A percentile compares a stretch with the other conserved stretches of the same genome.
phyloP scores from a whole-genome alignment of 495 filamentous ascomycete species.

The Penicillium fimorum region DNA sequence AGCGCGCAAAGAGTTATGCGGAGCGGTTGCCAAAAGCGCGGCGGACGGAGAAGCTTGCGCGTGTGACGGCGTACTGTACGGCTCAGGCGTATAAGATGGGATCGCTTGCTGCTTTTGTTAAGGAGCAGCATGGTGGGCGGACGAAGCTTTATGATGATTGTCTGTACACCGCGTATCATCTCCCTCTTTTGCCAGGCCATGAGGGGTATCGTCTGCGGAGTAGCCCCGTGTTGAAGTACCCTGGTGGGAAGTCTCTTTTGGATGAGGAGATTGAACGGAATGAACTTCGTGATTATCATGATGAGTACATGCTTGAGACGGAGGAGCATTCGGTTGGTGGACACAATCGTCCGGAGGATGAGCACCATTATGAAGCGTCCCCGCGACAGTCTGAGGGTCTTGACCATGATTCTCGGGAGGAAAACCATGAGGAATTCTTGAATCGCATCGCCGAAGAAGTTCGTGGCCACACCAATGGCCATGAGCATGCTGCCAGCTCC shows the following conservation, averaged over 20 bases:
- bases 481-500: slow-evolving; percentile 17
- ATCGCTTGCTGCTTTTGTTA: slow-evolving; percentile 80
- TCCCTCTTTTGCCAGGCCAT: slow-evolving; percentile 78
- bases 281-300: slow-evolving; percentile 83
- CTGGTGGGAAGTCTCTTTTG: slow-evolving; percentile 86
- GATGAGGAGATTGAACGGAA: slow-evolving; percentile 97
- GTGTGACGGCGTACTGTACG: slow-evolving; percentile 95
- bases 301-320: slow-evolving; percentile 72
- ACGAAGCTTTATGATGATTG: slow-evolving; percentile 99
- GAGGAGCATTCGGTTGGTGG: slow-evolving; percentile 44
- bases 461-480: slow-evolving; percentile 21
- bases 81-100: slow-evolving; percentile 90
- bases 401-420: slow-evolving; percentile 13
- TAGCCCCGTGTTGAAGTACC: slow-evolving; percentile 85
- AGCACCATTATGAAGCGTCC: slow-evolving; percentile 27
- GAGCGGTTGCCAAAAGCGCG: slow-evolving; percentile 89
- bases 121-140: slow-evolving; percentile 83
- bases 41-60: slow-evolving; percentile 79
- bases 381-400: slow-evolving; percentile 17
- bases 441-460: slow-evolving; percentile 23
- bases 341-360: slow-evolving; percentile 33
- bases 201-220: slow-evolving; percentile 87
- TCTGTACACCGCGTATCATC: slow-evolving; percentile 91
- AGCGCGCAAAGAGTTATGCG: slow-evolving; percentile 87
- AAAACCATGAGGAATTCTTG: slow-evolving; percentile 19